A percentile compares a stretch with the other conserved stretches of the same genome.
Evolutionary conservation across 164 flowering plant species (phyloP).

Genomic region (Brasenia schreberi): DNA sequence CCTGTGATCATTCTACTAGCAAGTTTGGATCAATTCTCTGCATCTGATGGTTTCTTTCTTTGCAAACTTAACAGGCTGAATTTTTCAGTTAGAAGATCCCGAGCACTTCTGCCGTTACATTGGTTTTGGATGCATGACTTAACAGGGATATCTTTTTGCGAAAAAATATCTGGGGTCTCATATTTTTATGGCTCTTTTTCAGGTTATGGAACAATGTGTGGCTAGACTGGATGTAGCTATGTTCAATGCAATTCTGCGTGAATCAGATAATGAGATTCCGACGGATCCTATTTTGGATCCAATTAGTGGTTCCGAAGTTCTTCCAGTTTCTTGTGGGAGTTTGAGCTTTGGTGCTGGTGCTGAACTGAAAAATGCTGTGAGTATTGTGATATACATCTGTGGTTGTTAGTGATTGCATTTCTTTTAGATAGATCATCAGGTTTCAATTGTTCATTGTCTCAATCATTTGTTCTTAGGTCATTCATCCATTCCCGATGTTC

Average conservation of each 20-base stretch:
- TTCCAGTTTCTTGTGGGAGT: conserved; percentile 79
- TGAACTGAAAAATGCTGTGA: conserved; percentile 82
- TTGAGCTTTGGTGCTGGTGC: conserved; percentile 92
- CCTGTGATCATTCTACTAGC: background rate
- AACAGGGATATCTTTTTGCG: background rate
- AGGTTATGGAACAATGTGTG: conserved; percentile 95
- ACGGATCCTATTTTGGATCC: conserved; percentile 96
- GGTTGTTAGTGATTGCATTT: no score
- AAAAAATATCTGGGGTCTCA: background rate
- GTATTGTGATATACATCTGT: conserved; percentile 10
- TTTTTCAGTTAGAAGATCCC: background rate
- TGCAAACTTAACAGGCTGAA: background rate
- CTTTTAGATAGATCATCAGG: background rate
- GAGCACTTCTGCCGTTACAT: background rate
- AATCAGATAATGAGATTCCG: conserved; percentile 79
- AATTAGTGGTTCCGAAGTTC: conserved; percentile 65
- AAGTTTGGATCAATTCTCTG: background rate
- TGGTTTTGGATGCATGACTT: background rate
- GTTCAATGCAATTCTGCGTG: conserved; percentile 96
- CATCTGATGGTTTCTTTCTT: no score
- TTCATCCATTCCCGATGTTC: no score
- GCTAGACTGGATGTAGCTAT: conserved; percentile 84
- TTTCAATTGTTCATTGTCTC: background rate
- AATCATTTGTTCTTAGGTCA: background rate
- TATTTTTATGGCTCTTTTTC: background rate